Conservation (phyloP, 2,329 filamentous ascomycete genomes). For the Colletotrichum coccodes region DNA sequence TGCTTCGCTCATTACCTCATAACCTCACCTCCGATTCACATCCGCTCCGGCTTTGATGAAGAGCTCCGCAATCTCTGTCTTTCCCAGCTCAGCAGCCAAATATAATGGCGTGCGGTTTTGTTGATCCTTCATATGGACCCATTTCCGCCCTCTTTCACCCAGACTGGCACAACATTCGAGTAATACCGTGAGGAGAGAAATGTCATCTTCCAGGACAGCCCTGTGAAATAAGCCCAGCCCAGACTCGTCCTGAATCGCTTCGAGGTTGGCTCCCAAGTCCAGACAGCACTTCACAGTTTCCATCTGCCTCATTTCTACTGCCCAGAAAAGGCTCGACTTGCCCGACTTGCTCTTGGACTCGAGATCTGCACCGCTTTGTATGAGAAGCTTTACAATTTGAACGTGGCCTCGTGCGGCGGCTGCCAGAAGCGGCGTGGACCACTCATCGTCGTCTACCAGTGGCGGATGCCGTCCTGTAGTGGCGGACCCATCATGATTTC, state of each 20-base stretch:
- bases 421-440: neutral
- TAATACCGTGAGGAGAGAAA: neutral
- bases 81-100: neutral
- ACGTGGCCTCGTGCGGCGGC: neutral
- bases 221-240: neutral
- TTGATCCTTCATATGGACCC: neutral
- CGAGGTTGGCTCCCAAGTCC: neutral
- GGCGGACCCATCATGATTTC: neutral
- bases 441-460: neutral
- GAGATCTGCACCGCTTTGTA: neutral
- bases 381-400: neutral
- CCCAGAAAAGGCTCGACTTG: neutral
- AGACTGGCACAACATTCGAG: neutral
- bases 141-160: neutral
- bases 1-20: too few species aligned
- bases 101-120: neutral
- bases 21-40: neutral
- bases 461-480: neutral
- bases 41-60: neutral
- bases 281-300: neutral
- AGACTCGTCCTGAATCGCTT: neutral
- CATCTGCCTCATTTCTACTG: neutral
- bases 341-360: neutral
- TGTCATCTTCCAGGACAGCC: neutral
- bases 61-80: neutral